Percentiles rank a stretch among this genome's conserved stretches.
Evolutionary conservation across 2,329 filamentous ascomycete species (phyloP).

Genomic region (Botrytis fragariae): DNA sequence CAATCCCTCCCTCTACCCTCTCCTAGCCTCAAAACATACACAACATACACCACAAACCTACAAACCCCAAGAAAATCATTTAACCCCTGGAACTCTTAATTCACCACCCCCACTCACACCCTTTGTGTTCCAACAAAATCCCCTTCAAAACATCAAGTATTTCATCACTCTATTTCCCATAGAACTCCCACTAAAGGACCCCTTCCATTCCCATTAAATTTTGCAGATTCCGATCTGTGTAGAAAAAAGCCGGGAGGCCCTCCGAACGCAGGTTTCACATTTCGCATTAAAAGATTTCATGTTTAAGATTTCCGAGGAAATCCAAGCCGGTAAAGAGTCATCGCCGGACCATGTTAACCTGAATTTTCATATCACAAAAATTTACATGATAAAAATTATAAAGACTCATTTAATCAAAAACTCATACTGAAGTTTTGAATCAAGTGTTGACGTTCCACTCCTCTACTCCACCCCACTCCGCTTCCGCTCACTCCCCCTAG

Average conservation of each 20-base stretch:
- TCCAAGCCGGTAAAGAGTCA: not conserved
- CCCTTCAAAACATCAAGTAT: not conserved
- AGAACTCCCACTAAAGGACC: not conserved
- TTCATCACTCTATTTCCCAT: not conserved
- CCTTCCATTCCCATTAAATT: not conserved
- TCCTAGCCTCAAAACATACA: not conserved
- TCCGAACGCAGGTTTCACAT: not conserved
- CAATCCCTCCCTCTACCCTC: no score
- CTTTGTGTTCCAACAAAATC: not conserved
- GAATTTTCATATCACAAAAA: not conserved
- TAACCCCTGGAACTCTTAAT: no score
- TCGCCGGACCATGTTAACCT: not conserved
- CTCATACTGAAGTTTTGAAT: not conserved
- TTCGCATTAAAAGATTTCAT: not conserved
- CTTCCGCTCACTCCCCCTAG: not conserved
- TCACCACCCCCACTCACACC: not conserved
- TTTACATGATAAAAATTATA: not conserved
- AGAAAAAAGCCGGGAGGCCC: not conserved
- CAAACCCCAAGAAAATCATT: no score
- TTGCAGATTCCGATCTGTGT: not conserved
- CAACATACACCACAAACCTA: not conserved
- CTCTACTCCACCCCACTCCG: not conserved
- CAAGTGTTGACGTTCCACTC: not conserved
- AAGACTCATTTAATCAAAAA: not conserved
- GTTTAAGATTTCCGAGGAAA: not conserved